Base-by-base conservation (phyloP, 2,329 filamentous ascomycete species). In the Elsinoe australis region DNA sequence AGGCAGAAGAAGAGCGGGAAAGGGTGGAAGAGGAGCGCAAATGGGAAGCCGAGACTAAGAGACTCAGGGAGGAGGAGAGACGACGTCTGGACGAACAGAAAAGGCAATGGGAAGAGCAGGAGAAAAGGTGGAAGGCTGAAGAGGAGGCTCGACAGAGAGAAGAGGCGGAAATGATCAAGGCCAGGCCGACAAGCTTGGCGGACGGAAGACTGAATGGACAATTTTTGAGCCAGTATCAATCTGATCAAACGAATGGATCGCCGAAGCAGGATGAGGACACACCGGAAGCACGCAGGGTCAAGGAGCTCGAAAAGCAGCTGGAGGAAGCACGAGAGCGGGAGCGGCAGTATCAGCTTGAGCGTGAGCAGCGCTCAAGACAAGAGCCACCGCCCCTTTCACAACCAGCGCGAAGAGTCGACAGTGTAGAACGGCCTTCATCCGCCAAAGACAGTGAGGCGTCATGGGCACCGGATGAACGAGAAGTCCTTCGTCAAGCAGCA, bases 191-290 rank as follows among this genome's bases (percentile, higher is more conserved):
- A 58, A 44, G 39, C 31, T 26, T 44, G 10, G 22, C 21, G 2
- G 82, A 88, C 57, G 73, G 75, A 29, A 78, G 82, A 53, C 71
- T 95, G 17, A 83, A 82, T 52, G 88, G 88, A 2, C 88, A 95
- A 61, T 89, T 83, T 57, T 74, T 94, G 44, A 90, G 85, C 60
- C 85, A 95, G 61, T 94, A 95, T 62, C 83, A 87, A 62, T 80
- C 82, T 15, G 82, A 87, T 55, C 80, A 85, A 61, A 64, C 59
- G 42, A 49, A 63, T 57, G 33, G 62, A 56, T 45, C 62, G 28
- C 60, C 56, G 59, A 72, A 52, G 59, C 64, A 47, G 55, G 56
- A 58, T 57, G 62, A 66, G 51, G 53, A 66, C 52, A 70, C 69
- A 18, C 65, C 71, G 2, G 78, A 90, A 63, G 78, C 73, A 53